phyloP scores from a whole-genome alignment of 2,329 filamentous ascomycete species.

The Myotisia sp. region DNA sequence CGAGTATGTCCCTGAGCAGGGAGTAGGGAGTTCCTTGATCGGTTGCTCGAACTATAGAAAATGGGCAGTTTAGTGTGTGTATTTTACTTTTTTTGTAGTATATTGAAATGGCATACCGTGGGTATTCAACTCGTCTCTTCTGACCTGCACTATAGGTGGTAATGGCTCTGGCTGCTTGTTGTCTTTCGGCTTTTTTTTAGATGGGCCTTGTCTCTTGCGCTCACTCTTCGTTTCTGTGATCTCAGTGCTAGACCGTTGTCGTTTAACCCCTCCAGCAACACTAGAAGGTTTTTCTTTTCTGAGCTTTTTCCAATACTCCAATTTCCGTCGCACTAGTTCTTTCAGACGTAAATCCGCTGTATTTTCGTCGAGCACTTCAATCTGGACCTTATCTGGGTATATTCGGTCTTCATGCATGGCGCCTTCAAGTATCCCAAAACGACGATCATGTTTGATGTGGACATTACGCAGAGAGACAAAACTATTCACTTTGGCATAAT shows the following conservation, averaged over 20 bases:
- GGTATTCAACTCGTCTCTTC: slow-evolving; percentile 22
- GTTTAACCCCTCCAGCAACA: slow-evolving; percentile 20
- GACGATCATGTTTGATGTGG: slow-evolving; percentile 46
- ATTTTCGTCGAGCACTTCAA: slow-evolving; percentile 39
- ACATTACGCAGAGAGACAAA: slow-evolving; percentile 60
- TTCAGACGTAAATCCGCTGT: slow-evolving; percentile 34
- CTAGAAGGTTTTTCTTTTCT: slow-evolving; percentile 19
- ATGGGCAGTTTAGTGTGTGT: slow-evolving; percentile 2
- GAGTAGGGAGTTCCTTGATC: slow-evolving; percentile 29
- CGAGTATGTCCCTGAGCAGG: slow-evolving; percentile 36
- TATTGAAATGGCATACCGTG: slow-evolving; percentile 26
- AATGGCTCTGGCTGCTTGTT: slow-evolving; percentile 2
- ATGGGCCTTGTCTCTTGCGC: slow-evolving; percentile 16
- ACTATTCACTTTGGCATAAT: slow-evolving; percentile 42
- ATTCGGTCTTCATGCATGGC: slow-evolving; percentile 49
- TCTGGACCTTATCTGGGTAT: slow-evolving; percentile 40
- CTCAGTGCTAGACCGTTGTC: slow-evolving; percentile 6
- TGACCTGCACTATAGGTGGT: slow-evolving; percentile 9
- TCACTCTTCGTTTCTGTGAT: slow-evolving; percentile 17
- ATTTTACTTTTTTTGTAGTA: no score
- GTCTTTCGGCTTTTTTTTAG: slow-evolving; percentile 18
- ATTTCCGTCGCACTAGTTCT: slow-evolving; percentile 48
- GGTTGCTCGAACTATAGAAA: slow-evolving; percentile 32
- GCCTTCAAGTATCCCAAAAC: slow-evolving; percentile 52
- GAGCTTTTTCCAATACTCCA: slow-evolving; percentile 46